A percentile compares a stretch with the other conserved stretches of the same genome.
Evolutionary conservation across 2,329 filamentous ascomycete genomes (phyloP).

Genomic region (Fusarium aywerte): DNA sequence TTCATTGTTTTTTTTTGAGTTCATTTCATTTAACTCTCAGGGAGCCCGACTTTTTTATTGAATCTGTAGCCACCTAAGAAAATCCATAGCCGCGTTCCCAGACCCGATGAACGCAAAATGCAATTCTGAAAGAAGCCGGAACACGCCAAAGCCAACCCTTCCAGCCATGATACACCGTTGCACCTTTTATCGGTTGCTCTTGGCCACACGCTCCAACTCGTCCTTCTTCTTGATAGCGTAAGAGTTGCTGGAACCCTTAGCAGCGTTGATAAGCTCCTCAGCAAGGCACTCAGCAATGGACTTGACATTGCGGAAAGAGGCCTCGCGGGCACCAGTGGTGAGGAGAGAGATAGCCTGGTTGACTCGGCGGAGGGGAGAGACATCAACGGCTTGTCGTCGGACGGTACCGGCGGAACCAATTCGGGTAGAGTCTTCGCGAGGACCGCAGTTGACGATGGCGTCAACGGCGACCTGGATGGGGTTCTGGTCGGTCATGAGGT

Average conservation of each 20-base stretch:
- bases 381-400: conserved; percentile 99
- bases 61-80: conserved; percentile 57
- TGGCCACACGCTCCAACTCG: conserved; percentile 99
- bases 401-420: conserved; percentile 99
- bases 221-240: conserved; percentile 99
- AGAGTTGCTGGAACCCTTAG: conserved; percentile 99
- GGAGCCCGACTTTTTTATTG: conserved; percentile 57
- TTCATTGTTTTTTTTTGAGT: conserved; percentile 28
- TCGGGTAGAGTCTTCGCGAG: conserved; percentile 99
- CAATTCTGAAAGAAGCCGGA: conserved; percentile 60
- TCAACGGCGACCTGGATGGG: conserved; percentile 99
- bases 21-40: conserved; percentile 52
- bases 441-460: conserved; percentile 99
- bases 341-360: conserved; percentile 99
- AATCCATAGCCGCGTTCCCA: conserved; percentile 59
- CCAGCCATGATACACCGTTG: conserved; percentile 50
- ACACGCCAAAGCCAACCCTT: conserved; percentile 57
- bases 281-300: conserved; percentile 99
- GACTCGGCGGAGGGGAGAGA: conserved; percentile 98
- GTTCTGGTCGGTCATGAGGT: conserved; percentile 99
- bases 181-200: conserved; percentile 97
- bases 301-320: conserved; percentile 99
- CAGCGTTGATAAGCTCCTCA: conserved; percentile 99
- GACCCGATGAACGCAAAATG: conserved; percentile 59
- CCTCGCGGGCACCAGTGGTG: conserved; percentile 98